These are phyloP conservation scores for Kodamaea lidongshanica DNA, from an alignment of 805 yeast species.

Conservation along the genomic window DNA sequence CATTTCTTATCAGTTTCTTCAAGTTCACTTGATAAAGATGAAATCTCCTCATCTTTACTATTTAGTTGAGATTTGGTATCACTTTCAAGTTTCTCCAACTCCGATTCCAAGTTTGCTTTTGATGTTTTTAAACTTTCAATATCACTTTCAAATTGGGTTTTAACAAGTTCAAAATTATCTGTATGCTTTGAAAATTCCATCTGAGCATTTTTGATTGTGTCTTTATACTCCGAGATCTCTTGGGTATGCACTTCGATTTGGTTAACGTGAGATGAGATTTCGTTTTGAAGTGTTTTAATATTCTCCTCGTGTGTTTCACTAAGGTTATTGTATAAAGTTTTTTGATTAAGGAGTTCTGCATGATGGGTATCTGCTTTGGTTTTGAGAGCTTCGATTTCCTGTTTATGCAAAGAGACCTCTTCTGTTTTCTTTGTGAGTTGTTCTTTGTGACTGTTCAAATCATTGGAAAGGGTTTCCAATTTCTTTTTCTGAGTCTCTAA, in stretches of 20 bases:
- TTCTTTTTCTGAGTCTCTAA: not conserved
- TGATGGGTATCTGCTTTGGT: not conserved
- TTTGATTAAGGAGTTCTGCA: no score
- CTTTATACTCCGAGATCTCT: slow-evolving; percentile 1
- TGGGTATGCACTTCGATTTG: not conserved
- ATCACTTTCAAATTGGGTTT: slow-evolving; percentile 1
- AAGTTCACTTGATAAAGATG: no score
- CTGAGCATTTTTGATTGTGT: slow-evolving; percentile 1
- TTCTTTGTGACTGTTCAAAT: slow-evolving; percentile 1
- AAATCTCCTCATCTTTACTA: no score
- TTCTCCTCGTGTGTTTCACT: not conserved
- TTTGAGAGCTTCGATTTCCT: slow-evolving; percentile 1
- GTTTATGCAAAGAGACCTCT: slow-evolving; percentile 1
- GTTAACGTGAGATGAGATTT: not conserved
- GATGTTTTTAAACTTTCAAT: not conserved
- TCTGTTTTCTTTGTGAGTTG: not conserved
- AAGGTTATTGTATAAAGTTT: no score
- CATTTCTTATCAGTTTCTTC: no score
- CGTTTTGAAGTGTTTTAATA: not conserved
- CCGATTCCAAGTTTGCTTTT: slow-evolving; percentile 1
- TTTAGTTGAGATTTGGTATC: no score
- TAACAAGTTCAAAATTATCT: slow-evolving; percentile 2
- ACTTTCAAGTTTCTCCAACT: no score
- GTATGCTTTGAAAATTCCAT: not conserved
- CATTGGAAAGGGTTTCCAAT: slow-evolving; percentile 1